phyloP scores from a whole-genome alignment of 352 stramenopile species.

The Globisporangium lucens region DNA sequence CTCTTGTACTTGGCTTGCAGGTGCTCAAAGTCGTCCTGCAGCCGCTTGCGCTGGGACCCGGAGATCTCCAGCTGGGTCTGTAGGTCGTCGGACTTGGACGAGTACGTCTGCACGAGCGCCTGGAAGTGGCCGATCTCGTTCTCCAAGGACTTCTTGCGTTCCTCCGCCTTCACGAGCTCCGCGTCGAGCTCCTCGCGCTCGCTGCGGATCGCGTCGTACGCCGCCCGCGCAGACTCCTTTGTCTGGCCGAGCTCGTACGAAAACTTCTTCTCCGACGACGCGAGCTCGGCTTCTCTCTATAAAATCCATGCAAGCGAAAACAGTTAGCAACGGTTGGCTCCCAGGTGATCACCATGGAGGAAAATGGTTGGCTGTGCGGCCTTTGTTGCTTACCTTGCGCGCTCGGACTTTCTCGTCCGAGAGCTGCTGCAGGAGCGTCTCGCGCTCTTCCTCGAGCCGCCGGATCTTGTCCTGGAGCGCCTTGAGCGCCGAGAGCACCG shows the following conservation, averaged over 20 bases:
- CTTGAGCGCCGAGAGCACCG: conserved; percentile 68
- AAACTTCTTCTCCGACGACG: conserved; percentile 59
- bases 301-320: background rate
- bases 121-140: conserved; percentile 52
- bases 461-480: conserved; percentile 78
- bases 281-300: conserved; percentile 44
- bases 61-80: conserved; percentile 45
- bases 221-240: conserved; percentile 62
- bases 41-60: conserved; percentile 32
- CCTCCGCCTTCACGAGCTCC: conserved; percentile 48
- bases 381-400: conserved; percentile 33
- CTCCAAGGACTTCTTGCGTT: conserved; percentile 38
- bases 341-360: background rate
- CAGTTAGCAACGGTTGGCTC: background rate
- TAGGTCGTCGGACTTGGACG: conserved; percentile 48
- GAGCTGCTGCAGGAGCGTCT: conserved; percentile 53
- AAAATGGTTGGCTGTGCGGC: background rate
- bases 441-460: conserved; percentile 62
- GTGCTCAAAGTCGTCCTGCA: conserved; percentile 40
- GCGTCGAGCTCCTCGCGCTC: conserved; percentile 61
- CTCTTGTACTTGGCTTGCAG: conserved; percentile 30
- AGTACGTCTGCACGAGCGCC: conserved; percentile 46
- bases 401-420: conserved; percentile 50
- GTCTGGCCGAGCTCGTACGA: conserved; percentile 62
- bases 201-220: conserved; percentile 57